Percentiles rank a stretch among this genome's conserved stretches.
phyloP scores from a whole-genome alignment of 345 rosid genomes.

The Eucalyptus rudis region DNA sequence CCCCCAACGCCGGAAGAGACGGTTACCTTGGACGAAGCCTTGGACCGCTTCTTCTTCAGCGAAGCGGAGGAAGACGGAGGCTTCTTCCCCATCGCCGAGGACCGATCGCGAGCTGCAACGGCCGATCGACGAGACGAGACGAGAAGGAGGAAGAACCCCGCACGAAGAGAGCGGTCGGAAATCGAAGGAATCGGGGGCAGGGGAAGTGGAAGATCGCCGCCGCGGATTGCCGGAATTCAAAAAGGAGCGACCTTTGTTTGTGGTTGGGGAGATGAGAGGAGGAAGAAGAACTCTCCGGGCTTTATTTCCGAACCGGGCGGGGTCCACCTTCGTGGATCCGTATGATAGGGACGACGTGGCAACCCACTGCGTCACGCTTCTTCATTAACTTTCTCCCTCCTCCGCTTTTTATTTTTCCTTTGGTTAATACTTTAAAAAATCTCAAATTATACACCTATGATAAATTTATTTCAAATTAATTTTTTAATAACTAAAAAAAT shows the following conservation, averaged over 20 bases:
- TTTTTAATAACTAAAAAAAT: fast-evolving
- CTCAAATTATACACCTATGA: fast-evolving
- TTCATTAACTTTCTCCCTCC: neutral
- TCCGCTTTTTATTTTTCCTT: neutral
- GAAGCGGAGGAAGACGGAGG: neutral
- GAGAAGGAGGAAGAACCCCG: neutral
- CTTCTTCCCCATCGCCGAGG: neutral
- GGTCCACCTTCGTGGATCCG: neutral
- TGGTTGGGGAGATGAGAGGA: neutral
- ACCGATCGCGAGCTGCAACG: neutral
- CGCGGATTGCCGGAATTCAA: neutral
- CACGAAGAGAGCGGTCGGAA: too few species aligned
- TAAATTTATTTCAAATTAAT: too few species aligned
- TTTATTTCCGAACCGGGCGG: neutral
- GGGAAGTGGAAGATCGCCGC: neutral
- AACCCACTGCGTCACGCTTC: neutral
- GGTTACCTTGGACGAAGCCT: conserved; percentile 31
- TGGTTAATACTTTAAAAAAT: too few species aligned
- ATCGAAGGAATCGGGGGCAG: neutral
- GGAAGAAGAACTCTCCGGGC: neutral
- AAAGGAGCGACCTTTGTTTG: neutral
- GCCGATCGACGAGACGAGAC: neutral
- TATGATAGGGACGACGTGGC: neutral
- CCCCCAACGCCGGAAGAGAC: neutral
- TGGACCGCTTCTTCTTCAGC: conserved; percentile 31